Conservation (phyloP, 2,329 filamentous ascomycete species). For the Pestalotiopsis sp. region DNA sequence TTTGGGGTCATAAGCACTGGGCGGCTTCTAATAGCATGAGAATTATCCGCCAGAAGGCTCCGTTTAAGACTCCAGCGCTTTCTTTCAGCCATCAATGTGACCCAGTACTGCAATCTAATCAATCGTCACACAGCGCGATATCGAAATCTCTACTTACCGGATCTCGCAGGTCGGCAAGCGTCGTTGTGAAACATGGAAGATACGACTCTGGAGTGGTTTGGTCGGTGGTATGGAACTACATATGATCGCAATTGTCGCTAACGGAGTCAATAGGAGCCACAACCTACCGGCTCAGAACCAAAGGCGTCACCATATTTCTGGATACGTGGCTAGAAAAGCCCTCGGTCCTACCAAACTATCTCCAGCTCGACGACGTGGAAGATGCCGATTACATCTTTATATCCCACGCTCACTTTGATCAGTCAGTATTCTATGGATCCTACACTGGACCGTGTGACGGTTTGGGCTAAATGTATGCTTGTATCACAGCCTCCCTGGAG, state of each 20-base stretch:
- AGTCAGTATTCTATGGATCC: neutral
- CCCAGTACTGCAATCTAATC: neutral
- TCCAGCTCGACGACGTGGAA: neutral
- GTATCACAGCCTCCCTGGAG: slow-evolving; percentile 22
- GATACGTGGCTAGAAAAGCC: neutral
- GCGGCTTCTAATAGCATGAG: neutral
- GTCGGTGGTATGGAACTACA: neutral
- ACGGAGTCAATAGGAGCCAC: neutral
- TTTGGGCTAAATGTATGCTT: neutral
- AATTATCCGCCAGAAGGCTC: neutral
- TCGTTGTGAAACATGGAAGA: neutral
- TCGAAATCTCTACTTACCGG: neutral
- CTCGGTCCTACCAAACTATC: neutral
- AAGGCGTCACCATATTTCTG: neutral
- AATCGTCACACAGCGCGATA: neutral
- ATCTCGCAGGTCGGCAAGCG: neutral
- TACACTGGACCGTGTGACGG: neutral
- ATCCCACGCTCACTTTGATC: neutral
- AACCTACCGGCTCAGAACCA: neutral
- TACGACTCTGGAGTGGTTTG: neutral
- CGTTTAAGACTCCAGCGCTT: neutral
- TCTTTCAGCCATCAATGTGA: neutral
- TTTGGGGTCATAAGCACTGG: neutral
- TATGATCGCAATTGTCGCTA: neutral
- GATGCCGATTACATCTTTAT: neutral